A percentile compares a stretch with the other conserved stretches of the same genome.
Conservation (phyloP, 164 flowering plant species). For the Vitis riparia region DNA sequence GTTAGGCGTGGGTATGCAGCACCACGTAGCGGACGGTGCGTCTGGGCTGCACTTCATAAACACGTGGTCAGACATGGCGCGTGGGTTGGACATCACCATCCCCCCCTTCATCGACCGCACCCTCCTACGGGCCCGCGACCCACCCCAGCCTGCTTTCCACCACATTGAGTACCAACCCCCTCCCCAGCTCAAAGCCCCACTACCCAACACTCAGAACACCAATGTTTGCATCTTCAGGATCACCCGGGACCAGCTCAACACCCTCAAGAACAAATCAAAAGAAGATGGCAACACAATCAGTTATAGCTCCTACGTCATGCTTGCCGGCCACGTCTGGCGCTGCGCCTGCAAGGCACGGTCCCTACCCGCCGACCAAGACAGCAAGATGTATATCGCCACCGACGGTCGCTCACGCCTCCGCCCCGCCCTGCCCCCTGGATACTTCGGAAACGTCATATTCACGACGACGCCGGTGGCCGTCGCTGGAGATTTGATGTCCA, state of each 20-base stretch:
- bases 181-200: conserved; percentile 19
- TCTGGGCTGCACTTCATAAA: conserved; percentile 74
- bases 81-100: conserved; percentile 49
- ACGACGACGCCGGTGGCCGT: conserved; percentile 52
- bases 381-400: conserved; percentile 58
- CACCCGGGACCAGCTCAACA: conserved; percentile 42
- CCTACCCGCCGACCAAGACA: conserved; percentile 46
- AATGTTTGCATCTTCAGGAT: conserved; percentile 48
- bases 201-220: conserved; percentile 17
- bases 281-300: conserved; percentile 37
- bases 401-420: conserved; percentile 58
- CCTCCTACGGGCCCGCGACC: conserved; percentile 59
- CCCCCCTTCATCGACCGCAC: conserved; percentile 71
- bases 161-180: conserved; percentile 70
- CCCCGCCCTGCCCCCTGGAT: conserved; percentile 59
- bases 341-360: conserved; percentile 55
- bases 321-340: conserved; percentile 74
- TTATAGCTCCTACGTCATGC: conserved; percentile 65
- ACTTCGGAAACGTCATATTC: conserved; percentile 71
- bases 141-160: conserved; percentile 53
- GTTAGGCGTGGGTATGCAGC: conserved; percentile 77
- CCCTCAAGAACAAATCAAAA: conserved; percentile 48
- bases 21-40: conserved; percentile 69
- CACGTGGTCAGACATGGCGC: conserved; percentile 68
- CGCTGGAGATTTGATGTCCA: conserved; percentile 46